A percentile compares a stretch with the other conserved stretches of the same genome.
These are phyloP conservation scores for Penicillium glabrum DNA, from an alignment of 2,329 filamentous ascomycete genomes.

Conservation along the genomic window DNA sequence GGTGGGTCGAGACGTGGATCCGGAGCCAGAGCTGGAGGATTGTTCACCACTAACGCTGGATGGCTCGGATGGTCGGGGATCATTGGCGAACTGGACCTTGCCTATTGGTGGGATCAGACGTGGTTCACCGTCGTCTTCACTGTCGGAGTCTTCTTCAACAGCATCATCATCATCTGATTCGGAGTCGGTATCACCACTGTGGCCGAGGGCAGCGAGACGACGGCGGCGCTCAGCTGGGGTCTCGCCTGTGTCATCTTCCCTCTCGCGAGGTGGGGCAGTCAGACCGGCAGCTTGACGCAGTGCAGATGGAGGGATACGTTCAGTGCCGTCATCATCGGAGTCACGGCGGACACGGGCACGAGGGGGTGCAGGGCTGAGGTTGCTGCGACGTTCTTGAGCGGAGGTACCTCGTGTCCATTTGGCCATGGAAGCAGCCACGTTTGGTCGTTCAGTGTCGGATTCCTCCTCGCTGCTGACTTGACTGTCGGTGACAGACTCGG, in stretches of 20 bases:
- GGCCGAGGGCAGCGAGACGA: slow-evolving; percentile 46
- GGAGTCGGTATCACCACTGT: slow-evolving; percentile 29
- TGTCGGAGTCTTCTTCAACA: slow-evolving; percentile 27
- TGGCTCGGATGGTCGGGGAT: slow-evolving; percentile 25
- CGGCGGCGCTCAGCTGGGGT: slow-evolving; percentile 49
- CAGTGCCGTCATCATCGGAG: slow-evolving; percentile 46
- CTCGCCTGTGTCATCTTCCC: slow-evolving; percentile 40
- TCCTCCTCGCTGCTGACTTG: slow-evolving; percentile 26
- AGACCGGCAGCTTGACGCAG: slow-evolving; percentile 34
- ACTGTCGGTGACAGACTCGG: slow-evolving; percentile 26
- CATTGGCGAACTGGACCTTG: slow-evolving; percentile 37
- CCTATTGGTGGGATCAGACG: slow-evolving; percentile 21
- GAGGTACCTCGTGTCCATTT: slow-evolving; percentile 36
- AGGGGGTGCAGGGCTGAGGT: slow-evolving; percentile 30
- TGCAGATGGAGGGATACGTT: slow-evolving; percentile 41
- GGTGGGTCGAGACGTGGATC: slow-evolving; percentile 17
- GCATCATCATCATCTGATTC: slow-evolving; percentile 25
- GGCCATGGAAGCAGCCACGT: slow-evolving; percentile 40
- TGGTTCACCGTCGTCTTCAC: slow-evolving; percentile 24
- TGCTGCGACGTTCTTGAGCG: slow-evolving; percentile 41
- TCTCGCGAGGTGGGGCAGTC: slow-evolving; percentile 21
- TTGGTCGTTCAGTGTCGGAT: slow-evolving; percentile 23
- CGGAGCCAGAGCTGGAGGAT: slow-evolving; percentile 17
- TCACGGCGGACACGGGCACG: slow-evolving; percentile 30
- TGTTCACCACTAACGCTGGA: slow-evolving; percentile 8